A percentile compares a stretch with the other conserved stretches of the same genome.
These are phyloP conservation scores for Colletotrichum abscissum DNA, from an alignment of 2,329 filamentous ascomycete species.

Conservation along the genomic window DNA sequence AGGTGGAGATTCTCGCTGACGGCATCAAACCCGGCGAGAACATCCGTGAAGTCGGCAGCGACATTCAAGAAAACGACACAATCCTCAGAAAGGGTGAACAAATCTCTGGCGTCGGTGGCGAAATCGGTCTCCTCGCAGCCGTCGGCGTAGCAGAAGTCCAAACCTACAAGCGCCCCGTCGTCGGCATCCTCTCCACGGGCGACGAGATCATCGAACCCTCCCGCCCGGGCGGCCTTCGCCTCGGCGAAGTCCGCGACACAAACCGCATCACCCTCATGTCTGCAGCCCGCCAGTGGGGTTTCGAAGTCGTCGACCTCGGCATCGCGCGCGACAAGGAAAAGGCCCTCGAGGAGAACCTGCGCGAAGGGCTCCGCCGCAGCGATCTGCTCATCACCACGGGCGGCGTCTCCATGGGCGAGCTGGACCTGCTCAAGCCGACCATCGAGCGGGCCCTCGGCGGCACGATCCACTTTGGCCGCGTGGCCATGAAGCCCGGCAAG, in stretches of 20 bases:
- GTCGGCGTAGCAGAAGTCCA: slow-evolving; percentile 79
- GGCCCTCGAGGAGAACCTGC: slow-evolving; percentile 80
- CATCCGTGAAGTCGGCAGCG: slow-evolving; percentile 89
- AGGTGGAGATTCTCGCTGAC: slow-evolving; percentile 86
- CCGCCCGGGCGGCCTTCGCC: slow-evolving; percentile 68
- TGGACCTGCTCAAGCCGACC: slow-evolving; percentile 95
- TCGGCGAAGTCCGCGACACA: slow-evolving; percentile 92
- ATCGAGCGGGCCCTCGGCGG: slow-evolving; percentile 91
- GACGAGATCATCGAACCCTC: slow-evolving; percentile 90
- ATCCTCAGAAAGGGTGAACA: slow-evolving; percentile 83
- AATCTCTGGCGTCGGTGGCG: slow-evolving; percentile 89
- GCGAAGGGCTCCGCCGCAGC: slow-evolving; percentile 76
- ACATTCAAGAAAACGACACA: slow-evolving; percentile 75
- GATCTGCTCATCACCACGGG: slow-evolving; percentile 93
- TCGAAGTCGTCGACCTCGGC: slow-evolving; percentile 84
- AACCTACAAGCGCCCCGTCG: slow-evolving; percentile 79
- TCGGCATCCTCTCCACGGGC: slow-evolving; percentile 92
- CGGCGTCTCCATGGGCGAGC: slow-evolving; percentile 97
- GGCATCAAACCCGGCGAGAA: slow-evolving; percentile 85
- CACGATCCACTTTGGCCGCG: slow-evolving; percentile 94
- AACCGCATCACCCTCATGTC: slow-evolving; percentile 90
- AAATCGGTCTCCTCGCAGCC: slow-evolving; percentile 89
- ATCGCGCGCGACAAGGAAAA: slow-evolving; percentile 82
- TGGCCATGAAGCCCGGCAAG: slow-evolving; percentile 98
- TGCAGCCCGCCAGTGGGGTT: slow-evolving; percentile 79